Percentiles rank a stretch among this genome's conserved stretches.
Evolutionary conservation across 2,329 filamentous ascomycete genomes (phyloP).

Genomic region (Aspergillus tamarii): DNA sequence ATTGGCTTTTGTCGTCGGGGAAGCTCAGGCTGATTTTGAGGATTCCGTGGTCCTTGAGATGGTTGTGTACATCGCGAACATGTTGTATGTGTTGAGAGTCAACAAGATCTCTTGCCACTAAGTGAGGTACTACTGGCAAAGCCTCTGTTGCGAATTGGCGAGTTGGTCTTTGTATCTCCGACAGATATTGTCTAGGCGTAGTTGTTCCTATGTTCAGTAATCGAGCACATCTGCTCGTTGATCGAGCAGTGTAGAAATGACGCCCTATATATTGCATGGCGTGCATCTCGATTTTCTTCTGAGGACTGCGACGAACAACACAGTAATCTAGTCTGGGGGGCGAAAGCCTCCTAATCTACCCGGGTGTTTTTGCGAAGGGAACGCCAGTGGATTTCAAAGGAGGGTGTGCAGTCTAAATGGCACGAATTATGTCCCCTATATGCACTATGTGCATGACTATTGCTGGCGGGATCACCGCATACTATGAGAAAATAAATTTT

Average conservation of each 20-base stretch:
- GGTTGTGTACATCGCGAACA: not conserved
- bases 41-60: conserved; percentile 27
- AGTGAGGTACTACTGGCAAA: not conserved
- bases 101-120: not conserved
- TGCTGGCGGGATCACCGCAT: not conserved
- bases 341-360: not conserved
- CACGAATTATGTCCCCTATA: not conserved
- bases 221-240: not conserved
- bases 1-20: conserved; percentile 35
- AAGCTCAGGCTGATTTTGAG: conserved; percentile 43
- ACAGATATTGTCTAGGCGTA: not conserved
- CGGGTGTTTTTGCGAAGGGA: not conserved
- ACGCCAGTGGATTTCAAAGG: not conserved
- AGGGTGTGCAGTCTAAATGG: not conserved
- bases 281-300: not conserved
- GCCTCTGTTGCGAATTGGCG: not conserved
- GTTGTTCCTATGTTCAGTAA: not conserved
- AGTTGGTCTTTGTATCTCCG: not conserved
- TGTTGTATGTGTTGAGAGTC: not conserved
- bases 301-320: not conserved
- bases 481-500: not conserved
- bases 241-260: not conserved
- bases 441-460: not conserved
- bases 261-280: not conserved
- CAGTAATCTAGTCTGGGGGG: not conserved